Evolutionary conservation across 768 basidiomycete genomes (phyloP), one percentile per base, ranked within the genome.

Genomic region (Fistulinella prunicolor): DNA sequence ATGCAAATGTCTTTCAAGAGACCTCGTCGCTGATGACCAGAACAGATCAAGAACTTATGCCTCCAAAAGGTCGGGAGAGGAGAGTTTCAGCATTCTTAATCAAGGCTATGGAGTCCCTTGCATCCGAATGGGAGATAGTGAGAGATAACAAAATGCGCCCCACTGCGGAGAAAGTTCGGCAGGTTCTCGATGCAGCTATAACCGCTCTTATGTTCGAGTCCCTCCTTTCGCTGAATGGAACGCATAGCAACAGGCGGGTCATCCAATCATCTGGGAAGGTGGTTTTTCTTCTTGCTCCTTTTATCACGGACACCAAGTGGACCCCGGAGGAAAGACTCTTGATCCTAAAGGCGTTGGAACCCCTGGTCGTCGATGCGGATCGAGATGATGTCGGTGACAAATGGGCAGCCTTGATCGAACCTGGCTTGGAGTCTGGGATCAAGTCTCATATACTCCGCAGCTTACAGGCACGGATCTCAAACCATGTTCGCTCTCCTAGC

Each of bases 191-290:
- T 61, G 65, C 85, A 24, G 80, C 82, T 6, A 72, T 90, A 8
- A 70, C 73, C 2, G 78, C 83, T 3, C 66, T 96, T 3, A 71
- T 73, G 29, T 94, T 89, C 57, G 86, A 93, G 62, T 77, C 80
- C 3, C 56, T 80, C 1, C 75, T 93, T 7, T 60, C 75, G 8
- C 55, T 82, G 43, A 92, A 89, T 47, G 89, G 88, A 14, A 80
- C 73, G 2, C 70, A 74, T 21, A 66, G 77, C 2, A 86, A 84
- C 54, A 68, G 77, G 39, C 75, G 79, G 4, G 77, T 83, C n/a
- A 58, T 92, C 3, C 82, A 85, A 54, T 70, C 71, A 0, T 83
- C 88, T 0, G 79, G 79, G 53, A 81, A 80, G 55, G 59, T 82
- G 1, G 52, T 81, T 5, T 39, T 76, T 8, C 63, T 82, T 39